Conservation (phyloP, 768 basidiomycete species). For the Brasilioporus rufonigricans region DNA sequence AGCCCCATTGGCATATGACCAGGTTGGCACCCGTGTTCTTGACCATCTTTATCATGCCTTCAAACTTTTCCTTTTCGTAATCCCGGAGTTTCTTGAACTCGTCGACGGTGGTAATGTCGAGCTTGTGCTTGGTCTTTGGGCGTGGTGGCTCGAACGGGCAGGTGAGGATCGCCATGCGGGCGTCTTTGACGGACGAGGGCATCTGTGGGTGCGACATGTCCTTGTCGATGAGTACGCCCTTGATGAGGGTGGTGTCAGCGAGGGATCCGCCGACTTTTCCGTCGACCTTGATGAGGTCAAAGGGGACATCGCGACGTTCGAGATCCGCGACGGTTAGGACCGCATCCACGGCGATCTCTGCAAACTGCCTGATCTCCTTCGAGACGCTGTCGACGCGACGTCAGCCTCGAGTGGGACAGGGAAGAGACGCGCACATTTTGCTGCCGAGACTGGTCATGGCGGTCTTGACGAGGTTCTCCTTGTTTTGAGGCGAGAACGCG, state of each 20-base stretch:
- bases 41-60: slow-evolving; percentile 94
- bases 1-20: slow-evolving; percentile 99
- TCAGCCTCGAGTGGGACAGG: slow-evolving; percentile 1
- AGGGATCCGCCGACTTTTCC: slow-evolving; percentile 98
- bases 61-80: slow-evolving; percentile 96
- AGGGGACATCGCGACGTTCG: slow-evolving; percentile 90
- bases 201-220: slow-evolving; percentile 99
- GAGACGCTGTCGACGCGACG: slow-evolving; percentile 66
- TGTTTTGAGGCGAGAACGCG: slow-evolving; percentile 78
- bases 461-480: slow-evolving; percentile 86
- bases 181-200: slow-evolving; percentile 86
- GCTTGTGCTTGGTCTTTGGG: slow-evolving; percentile 98
- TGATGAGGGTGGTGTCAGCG: slow-evolving; percentile 92
- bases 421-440: slow-evolving; percentile 73
- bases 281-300: slow-evolving; percentile 98
- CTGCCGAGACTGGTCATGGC: slow-evolving; percentile 96
- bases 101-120: slow-evolving; percentile 95
- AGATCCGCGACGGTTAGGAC: slow-evolving; percentile 94
- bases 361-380: slow-evolving; percentile 93
- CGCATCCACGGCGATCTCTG: slow-evolving; percentile 96
- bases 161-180: slow-evolving; percentile 92
- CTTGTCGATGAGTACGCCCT: slow-evolving; percentile 98
- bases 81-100: slow-evolving; percentile 93
- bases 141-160: slow-evolving; percentile 99
- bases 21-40: slow-evolving; percentile 97